Percentiles rank a stretch among this genome's conserved stretches.
These are phyloP conservation scores for Cyclotella baltica DNA, from an alignment of 108 stramenopile species.

Conservation along the genomic window DNA sequence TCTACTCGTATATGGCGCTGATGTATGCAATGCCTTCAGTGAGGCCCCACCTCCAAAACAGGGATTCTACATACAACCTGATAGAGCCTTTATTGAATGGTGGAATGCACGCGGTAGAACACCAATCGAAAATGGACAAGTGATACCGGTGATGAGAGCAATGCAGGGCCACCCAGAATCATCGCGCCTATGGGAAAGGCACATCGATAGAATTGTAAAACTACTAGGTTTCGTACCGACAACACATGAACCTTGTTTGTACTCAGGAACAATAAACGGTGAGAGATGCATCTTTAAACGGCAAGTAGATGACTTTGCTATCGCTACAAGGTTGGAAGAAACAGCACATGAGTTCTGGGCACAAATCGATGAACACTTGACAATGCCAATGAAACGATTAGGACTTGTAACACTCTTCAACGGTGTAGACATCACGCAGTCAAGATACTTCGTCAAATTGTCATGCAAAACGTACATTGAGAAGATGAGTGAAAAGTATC, in stretches of 20 bases:
- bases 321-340: slow-evolving; percentile 1
- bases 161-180: too few species aligned
- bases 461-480: slow-evolving; percentile 27
- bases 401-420: slow-evolving; percentile 35
- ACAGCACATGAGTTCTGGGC: background rate
- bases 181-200: slow-evolving; percentile 30
- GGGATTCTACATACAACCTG: background rate
- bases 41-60: background rate
- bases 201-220: slow-evolving; percentile 31
- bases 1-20: background rate
- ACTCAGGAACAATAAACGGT: slow-evolving; percentile 17
- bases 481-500: background rate
- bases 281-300: slow-evolving; percentile 37
- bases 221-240: slow-evolving; percentile 34
- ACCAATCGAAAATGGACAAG: background rate
- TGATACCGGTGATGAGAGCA: slow-evolving; percentile 11
- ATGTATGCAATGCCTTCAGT: background rate
- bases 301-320: slow-evolving; percentile 61
- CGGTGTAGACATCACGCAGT: slow-evolving; percentile 48
- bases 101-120: background rate
- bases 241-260: slow-evolving; percentile 44
- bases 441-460: slow-evolving; percentile 35
- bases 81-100: background rate
- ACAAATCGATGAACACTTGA: slow-evolving; percentile 1
- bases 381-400: too few species aligned